Base-by-base conservation (phyloP, 768 basidiomycete genomes). In the Phlebiopsis gigantea region DNA sequence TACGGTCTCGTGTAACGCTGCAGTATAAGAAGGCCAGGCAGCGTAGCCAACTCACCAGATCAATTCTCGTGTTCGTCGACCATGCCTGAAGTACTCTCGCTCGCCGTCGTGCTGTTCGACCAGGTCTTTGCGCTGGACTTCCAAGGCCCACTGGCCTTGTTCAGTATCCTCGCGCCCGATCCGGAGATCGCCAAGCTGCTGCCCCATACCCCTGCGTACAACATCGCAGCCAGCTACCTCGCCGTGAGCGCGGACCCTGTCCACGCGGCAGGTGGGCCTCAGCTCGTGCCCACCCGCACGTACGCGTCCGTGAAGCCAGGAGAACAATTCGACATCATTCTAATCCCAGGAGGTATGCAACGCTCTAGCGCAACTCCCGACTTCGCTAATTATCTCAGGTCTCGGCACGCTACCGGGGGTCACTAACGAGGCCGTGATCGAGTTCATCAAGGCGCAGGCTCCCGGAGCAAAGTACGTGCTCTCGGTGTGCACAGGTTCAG, bases 381-480 rank as follows among this genome's bases (percentile, higher is more conserved):
- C n/a, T n/a, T n/a, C n/a, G n/a, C n/a, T n/a, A n/a, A n/a, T n/a
- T n/a, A n/a, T n/a, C n/a, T n/a, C 14, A 34, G 31, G 31, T 34
- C 6, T 14, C 31, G 34, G 34, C 8, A 39, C 34, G 3, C 2
- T 3, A 2, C 34, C 34, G 12, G 8, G 34, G 8, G 8, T 4
- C 4, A 39, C 34, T 3, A 17, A 39, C 34, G 8, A 43, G 6
- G 26, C 58, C 5, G 42, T 59, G 2, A 2, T 55, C 2, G 21
- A 55, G 3, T 59, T 59, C 43, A n/a, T 59, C 15, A 48, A 48
- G 45, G 10, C 8, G 9, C 58, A 59, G 31, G 53, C 53, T 21
- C 53, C 58, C 24, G 46, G 58, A 15, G 58, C 58, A 7, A 67
- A 69, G 62, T 69, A 74, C 61, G 62, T 74, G 24, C 55, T 74